Evolutionary conservation across 2,329 filamentous ascomycete genomes (phyloP).

Genomic region (Trichophyton equinum): DNA sequence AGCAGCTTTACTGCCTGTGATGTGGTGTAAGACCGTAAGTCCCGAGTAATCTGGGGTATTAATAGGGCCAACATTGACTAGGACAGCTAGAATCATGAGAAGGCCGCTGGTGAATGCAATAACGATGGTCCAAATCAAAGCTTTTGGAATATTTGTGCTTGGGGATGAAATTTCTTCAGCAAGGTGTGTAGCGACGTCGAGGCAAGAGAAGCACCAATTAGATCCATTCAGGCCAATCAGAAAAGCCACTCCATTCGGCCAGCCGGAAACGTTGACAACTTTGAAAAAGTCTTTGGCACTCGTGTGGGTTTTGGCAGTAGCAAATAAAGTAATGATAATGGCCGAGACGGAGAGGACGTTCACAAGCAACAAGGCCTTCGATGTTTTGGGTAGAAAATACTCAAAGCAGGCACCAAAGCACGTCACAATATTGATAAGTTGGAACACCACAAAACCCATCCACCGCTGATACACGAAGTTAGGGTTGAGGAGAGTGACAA

Average conservation of each 20-base stretch:
- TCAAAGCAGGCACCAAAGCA: not conserved
- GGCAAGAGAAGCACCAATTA: constrained; percentile 3
- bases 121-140: constrained; percentile 2
- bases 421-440: constrained; percentile 1
- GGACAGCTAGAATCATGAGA: not conserved
- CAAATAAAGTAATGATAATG: constrained; percentile 2
- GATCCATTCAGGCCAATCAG: not conserved
- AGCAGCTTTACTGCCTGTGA: constrained; percentile 1
- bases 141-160: constrained; percentile 3
- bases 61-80: not conserved
- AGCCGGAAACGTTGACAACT: not conserved
- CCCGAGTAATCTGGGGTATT: not conserved
- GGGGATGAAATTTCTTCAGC: constrained; percentile 1
- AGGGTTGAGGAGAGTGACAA: not conserved
- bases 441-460: constrained; percentile 1
- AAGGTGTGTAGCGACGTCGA: not conserved
- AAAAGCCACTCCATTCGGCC: not conserved
- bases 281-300: not conserved
- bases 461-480: constrained; percentile 1
- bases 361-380: not conserved
- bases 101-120: not conserved
- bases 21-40: not conserved
- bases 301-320: not conserved
- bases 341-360: not conserved
- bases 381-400: not conserved